Evolutionary conservation across 2,329 filamentous ascomycete genomes (phyloP).

Genomic region (Xylaria sp.): DNA sequence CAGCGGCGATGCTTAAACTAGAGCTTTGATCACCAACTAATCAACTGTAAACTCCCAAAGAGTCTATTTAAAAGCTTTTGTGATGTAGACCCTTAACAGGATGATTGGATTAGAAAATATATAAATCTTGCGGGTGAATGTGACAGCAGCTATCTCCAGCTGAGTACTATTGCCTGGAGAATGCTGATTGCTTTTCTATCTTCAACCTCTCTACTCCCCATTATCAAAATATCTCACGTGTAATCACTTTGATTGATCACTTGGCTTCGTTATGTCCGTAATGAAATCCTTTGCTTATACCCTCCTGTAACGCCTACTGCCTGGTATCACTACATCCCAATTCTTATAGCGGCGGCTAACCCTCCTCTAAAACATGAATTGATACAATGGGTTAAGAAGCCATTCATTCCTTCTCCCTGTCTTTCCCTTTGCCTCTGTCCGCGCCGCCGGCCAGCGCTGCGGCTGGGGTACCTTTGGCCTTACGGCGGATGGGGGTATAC

Average conservation of each 20-base stretch:
- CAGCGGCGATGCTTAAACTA: not conserved
- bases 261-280: conserved; percentile 15
- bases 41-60: not conserved
- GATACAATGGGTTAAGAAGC: not conserved
- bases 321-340: conserved; percentile 16
- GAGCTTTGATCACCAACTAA: not conserved
- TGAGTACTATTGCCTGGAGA: not conserved
- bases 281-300: conserved; percentile 8
- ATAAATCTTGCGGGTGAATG: not conserved
- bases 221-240: not conserved
- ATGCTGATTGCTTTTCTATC: not conserved
- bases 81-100: not conserved
- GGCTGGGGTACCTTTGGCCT: conserved; percentile 57
- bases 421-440: conserved; percentile 37
- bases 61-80: not conserved
- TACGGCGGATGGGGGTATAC: conserved; percentile 80
- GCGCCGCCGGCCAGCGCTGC: conserved; percentile 14
- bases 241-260: conserved; percentile 17
- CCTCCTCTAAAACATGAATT: not conserved
- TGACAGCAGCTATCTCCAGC: not conserved
- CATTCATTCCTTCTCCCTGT: conserved; percentile 28
- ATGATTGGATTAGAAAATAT: not conserved
- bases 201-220: not conserved
- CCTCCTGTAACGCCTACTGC: conserved; percentile 22
- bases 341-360: not conserved